Evolutionary conservation across 192 early-diverging fungal genomes (phyloP), one percentile per base, ranked within the genome.

Genomic region (Ambispora gerdemannii): DNA sequence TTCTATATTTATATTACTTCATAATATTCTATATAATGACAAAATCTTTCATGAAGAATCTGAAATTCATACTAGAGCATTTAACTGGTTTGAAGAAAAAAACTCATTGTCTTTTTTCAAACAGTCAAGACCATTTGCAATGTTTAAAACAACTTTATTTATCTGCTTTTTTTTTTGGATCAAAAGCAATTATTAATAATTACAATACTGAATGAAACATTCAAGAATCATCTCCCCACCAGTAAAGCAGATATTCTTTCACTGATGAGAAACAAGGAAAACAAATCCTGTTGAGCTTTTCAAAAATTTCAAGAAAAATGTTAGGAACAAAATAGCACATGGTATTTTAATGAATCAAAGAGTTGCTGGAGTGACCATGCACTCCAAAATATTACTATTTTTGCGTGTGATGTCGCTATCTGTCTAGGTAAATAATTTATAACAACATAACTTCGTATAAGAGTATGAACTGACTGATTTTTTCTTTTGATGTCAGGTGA

Each of bases 351-450:
- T 62, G 19, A n/a, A 62, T 20, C 20, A 62, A 62, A 62, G 4
- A 24, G 22, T 24, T 11, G 35, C 4, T 62, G 60, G 60, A 6
- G 35, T 22, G 60, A 62, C 24, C 60, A 43, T 62, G 0, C n/a
- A 4, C 60, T 62, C 2, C 34, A 62, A 24, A 0, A 36, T 24
- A 11, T 62, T 24, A 35, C 60, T 24, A 62, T 38, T 8, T 34
- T 62, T 3, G n/a, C 60, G 1, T 62, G 60, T 36, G 34, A 62
- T 36, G 60, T 62, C 24, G 34, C 38, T 4, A 62, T 22, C 0
- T 62, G 60, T 36, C 24, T 62, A 36, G 60, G 60, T 62, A 36
- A 62, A 11, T 62, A 36, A 36, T 36, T 62, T 36, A 62, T 62
- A 36, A 36, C 17, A 52, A 52, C 19, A 53, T 59, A 30, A 59